Conservation (phyloP, 345 rosid genomes). For the Salix viminalis region DNA sequence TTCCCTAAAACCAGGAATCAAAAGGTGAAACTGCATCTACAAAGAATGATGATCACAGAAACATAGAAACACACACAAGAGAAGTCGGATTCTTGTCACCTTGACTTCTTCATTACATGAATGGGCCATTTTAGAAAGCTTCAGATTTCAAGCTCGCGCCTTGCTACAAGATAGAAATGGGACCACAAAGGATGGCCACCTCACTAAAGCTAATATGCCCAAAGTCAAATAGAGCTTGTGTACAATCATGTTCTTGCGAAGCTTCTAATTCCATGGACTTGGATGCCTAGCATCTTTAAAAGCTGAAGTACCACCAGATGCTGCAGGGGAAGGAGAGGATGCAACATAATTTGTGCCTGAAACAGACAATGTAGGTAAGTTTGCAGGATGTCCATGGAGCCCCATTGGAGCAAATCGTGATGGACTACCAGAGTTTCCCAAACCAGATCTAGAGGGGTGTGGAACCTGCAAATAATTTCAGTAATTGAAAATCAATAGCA, state of each 20-base stretch:
- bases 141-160: neutral
- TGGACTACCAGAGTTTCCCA: slow-evolving; percentile 54
- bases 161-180: neutral
- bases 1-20: neutral
- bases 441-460: slow-evolving; percentile 50
- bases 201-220: too few species aligned
- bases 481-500: slow-evolving; percentile 4
- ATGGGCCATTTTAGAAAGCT: neutral
- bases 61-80: too few species aligned
- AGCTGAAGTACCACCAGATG: slow-evolving; percentile 85
- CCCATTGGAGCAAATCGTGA: slow-evolving; percentile 61
- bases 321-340: slow-evolving; percentile 91
- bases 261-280: slow-evolving; percentile 70
- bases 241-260: neutral
- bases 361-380: slow-evolving; percentile 50
- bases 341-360: slow-evolving; percentile 77
- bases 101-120: neutral
- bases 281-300: slow-evolving; percentile 70
- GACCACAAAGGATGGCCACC: neutral
- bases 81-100: neutral
- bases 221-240: neutral
- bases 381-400: slow-evolving; percentile 43
- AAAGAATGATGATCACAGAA: neutral
- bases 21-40: neutral
- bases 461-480: slow-evolving; percentile 39